Conservation (phyloP, 2,329 filamentous ascomycete species). For the Talaromyces marneffei region DNA sequence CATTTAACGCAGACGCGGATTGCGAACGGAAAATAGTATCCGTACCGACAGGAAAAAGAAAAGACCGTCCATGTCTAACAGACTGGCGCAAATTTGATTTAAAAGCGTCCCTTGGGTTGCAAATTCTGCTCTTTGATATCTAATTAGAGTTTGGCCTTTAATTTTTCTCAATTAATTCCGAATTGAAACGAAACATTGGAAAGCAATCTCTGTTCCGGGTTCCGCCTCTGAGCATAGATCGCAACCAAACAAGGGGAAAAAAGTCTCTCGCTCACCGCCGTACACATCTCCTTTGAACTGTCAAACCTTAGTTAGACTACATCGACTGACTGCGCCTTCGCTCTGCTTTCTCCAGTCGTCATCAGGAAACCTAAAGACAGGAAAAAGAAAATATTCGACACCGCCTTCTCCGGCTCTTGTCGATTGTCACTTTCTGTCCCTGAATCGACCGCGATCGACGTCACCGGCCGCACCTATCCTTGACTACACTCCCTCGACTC, state of each 20-base stretch:
- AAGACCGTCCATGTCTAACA: background rate
- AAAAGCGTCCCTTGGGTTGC: background rate
- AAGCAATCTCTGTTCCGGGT: background rate
- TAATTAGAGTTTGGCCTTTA: background rate
- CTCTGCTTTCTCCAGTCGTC: background rate
- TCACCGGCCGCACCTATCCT: background rate
- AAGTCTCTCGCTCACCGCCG: constrained; percentile 9
- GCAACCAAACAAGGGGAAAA: background rate
- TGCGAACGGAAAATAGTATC: constrained; percentile 5
- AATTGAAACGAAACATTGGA: background rate
- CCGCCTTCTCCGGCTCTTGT: background rate
- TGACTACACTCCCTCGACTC: background rate
- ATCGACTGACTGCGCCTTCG: constrained; percentile 1
- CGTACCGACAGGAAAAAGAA: background rate
- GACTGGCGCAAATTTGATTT: background rate
- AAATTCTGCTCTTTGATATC: background rate
- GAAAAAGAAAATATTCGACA: background rate
- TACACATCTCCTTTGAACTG: background rate
- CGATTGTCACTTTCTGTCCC: background rate
- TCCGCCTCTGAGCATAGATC: background rate
- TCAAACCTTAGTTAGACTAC: background rate
- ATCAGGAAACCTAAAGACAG: background rate
- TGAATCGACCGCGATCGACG: constrained; percentile 5
- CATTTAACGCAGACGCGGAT: constrained; percentile 7
- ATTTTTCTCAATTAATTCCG: background rate